Base-by-base conservation (phyloP, 1,284 basidiomycete genomes). In the Cystobasidium sp. region DNA sequence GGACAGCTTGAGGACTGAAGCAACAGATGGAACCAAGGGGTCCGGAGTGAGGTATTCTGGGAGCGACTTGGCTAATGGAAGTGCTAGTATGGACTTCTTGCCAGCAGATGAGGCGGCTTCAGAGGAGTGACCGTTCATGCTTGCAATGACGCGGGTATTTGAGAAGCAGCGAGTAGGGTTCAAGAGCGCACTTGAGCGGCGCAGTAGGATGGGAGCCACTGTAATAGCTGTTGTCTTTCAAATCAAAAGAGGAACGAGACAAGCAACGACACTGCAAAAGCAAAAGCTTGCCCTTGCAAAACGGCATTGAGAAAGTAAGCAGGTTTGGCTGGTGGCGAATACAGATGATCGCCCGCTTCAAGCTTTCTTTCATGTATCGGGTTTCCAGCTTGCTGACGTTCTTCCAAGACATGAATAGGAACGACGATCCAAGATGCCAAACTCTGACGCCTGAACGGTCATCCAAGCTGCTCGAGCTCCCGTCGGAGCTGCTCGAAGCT, bases 31-130 rank as follows among this genome's bases (percentile, higher is more conserved):
- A 14, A 69, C 44, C 8, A 52, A 20, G n/a, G 70, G 63, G 52
- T 76, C 75, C 18, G 75, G 65, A 22, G 53, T 68, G 31, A 76
- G 52, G 61, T 61, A 76, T 43, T 73, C 62, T 39, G 75, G 75
- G 20, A 76, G 53, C 9, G 69, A 67, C 14, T 47, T 55, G n/a
- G 66, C 75, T 44, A 76, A 56, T 22, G 75, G 75, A 56, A 76
- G 55, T 22, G 51, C 63, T n/a, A 73, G 63, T 7, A 73, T 73
- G 41, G 70, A 73, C 63, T 49, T 51, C 70, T 73, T 73, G 37
- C 51, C 47, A 16, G 20, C 43, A 43, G 59, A 9, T 31, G 59
- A 10, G 9, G 7, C 6, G 10, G 58, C 43, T 44, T 24, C n/a
- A 43, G 59, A 22, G 3, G 59, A 10, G 44, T 63, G 61, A 10